Evolutionary conservation across 2,329 filamentous ascomycete species (phyloP).

Genomic region (Penicillium fuscoglaucum): DNA sequence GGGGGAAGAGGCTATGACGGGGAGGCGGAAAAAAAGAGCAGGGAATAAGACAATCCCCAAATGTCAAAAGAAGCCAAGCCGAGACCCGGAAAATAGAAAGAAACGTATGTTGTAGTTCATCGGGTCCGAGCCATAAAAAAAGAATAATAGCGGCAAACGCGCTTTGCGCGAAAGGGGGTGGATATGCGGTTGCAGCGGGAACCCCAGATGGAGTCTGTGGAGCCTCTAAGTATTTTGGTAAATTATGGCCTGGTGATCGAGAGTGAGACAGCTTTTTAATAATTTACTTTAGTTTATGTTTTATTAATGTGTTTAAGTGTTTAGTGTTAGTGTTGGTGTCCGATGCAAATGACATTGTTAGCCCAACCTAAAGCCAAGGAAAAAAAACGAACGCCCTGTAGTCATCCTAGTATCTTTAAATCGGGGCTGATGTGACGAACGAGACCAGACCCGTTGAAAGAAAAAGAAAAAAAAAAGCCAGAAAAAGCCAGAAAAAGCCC

Average conservation of each 20-base stretch:
- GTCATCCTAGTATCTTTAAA: background rate
- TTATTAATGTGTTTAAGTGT: background rate
- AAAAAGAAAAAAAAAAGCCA: background rate
- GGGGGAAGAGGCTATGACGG: conserved; percentile 1
- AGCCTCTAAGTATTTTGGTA: conserved; percentile 9
- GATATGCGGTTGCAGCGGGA: conserved; percentile 37
- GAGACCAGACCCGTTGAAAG: conserved; percentile 10
- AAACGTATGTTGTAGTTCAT: background rate
- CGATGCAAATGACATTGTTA: background rate
- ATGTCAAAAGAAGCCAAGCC: background rate
- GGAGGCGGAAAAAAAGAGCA: background rate
- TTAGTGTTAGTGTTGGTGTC: background rate
- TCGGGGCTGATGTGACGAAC: conserved; percentile 15
- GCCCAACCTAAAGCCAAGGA: background rate
- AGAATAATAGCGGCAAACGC: conserved; percentile 39
- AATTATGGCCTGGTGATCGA: conserved; percentile 18
- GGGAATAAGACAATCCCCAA: background rate
- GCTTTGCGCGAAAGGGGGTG: conserved; percentile 36
- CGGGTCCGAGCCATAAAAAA: background rate
- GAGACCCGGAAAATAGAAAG: background rate
- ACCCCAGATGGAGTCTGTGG: conserved; percentile 30
- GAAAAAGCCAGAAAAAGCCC: background rate
- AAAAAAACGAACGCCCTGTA: background rate
- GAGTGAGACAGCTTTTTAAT: background rate
- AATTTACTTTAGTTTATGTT: background rate